phyloP scores from a whole-genome alignment of 2,329 filamentous ascomycete species.

The Scytalidium lignicola region DNA sequence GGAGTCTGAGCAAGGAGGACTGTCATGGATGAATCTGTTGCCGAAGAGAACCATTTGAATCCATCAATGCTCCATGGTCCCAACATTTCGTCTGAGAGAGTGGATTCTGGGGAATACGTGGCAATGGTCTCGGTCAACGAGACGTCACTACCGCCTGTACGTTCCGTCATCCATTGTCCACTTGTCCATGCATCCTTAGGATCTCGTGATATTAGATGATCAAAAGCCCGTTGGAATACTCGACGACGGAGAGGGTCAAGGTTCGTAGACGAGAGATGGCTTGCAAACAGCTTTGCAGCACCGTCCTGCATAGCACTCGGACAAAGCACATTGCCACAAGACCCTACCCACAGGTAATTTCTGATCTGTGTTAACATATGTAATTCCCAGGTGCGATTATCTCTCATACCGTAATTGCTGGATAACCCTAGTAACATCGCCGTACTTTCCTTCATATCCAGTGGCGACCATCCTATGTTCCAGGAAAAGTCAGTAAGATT shows the following conservation, averaged over 20 bases:
- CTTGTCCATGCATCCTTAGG: slow-evolving; percentile 57
- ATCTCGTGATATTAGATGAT: slow-evolving; percentile 49
- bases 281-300: slow-evolving; percentile 46
- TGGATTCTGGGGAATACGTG: slow-evolving; percentile 25
- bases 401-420: slow-evolving; percentile 49
- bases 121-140: slow-evolving; percentile 62
- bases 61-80: slow-evolving; percentile 58
- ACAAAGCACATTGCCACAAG: slow-evolving; percentile 13
- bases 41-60: slow-evolving; percentile 69
- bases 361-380: slow-evolving; percentile 13
- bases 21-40: slow-evolving; percentile 60
- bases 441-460: slow-evolving; percentile 51
- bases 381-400: not conserved
- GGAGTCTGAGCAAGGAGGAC: slow-evolving; percentile 58
- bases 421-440: slow-evolving; percentile 47
- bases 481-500: not conserved
- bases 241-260: slow-evolving; percentile 28
- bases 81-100: slow-evolving; percentile 29
- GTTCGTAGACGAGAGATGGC: slow-evolving; percentile 32
- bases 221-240: slow-evolving; percentile 48
- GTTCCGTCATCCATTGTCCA: slow-evolving; percentile 75
- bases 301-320: slow-evolving; percentile 40
- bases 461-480: slow-evolving; percentile 45
- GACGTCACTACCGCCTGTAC: slow-evolving; percentile 64
- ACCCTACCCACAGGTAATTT: slow-evolving; percentile 14